Conservation (phyloP, 2,329 filamentous ascomycete genomes). For the Trichophyton simii region DNA sequence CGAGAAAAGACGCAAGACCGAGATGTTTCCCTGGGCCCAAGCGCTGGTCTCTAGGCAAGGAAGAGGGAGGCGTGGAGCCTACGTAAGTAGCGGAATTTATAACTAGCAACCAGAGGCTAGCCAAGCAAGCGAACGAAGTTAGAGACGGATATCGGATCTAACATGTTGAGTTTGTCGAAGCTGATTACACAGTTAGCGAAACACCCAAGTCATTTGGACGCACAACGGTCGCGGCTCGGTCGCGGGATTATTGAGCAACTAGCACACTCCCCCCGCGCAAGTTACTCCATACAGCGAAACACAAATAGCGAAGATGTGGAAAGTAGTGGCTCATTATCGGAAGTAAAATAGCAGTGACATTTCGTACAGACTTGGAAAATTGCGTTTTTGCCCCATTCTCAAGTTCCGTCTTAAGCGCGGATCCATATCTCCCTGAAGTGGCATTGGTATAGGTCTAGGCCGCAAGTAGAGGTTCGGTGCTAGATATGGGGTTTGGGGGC, state of each 20-base stretch:
- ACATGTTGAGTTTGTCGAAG: neutral
- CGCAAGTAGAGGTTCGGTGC: too few species aligned
- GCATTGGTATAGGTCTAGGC: too few species aligned
- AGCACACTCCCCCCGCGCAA: neutral
- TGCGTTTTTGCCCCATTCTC: neutral
- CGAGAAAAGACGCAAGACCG: neutral
- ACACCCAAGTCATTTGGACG: neutral
- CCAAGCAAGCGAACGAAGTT: neutral
- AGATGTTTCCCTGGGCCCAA: neutral
- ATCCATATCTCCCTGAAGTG: too few species aligned
- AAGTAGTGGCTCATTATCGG: neutral
- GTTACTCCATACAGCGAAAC: neutral
- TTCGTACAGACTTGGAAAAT: neutral
- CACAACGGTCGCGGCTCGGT: slow-evolving; percentile 3
- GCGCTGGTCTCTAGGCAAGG: neutral
- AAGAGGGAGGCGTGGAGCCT: neutral
- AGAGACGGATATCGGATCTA: neutral
- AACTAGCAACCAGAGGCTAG: too few species aligned
- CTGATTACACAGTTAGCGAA: neutral
- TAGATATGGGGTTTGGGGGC: too few species aligned
- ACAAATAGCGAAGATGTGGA: neutral
- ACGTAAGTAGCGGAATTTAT: neutral
- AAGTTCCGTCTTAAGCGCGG: neutral
- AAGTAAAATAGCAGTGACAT: neutral
- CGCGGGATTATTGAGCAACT: neutral